Base-by-base conservation (phyloP, 2,329 filamentous ascomycete genomes). In the Dactylonectria estremocensis region DNA sequence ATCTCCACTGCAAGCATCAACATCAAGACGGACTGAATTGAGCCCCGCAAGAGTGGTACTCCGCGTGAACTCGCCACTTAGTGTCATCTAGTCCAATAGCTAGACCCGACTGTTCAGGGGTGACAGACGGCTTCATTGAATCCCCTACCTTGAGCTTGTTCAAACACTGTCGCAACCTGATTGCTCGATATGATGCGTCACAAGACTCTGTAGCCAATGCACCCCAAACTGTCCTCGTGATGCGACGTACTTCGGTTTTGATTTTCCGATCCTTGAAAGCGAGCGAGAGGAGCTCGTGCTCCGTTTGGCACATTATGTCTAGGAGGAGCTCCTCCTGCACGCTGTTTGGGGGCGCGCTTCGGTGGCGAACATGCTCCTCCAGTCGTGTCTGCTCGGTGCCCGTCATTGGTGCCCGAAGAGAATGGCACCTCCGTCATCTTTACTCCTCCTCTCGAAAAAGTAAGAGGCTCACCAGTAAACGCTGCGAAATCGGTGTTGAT, bases 291-390 rank as follows among this genome's bases (percentile, higher is more conserved):
- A 63, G 60, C 60, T 63, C 60, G 52, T 35, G 52, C 22, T 46
- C 49, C 40, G 33, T 22, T 61, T 43, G 58, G 35, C 11, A 13
- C 33, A 10, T 28, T 13, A n/a, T n/a, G n/a, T n/a, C n/a, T n/a
- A 52, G 52, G 60, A 63, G 60, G 60, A 63, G 60, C 60, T 63
- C 60, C 60, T 28, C 60, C 35, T 31, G 31, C 20, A n/a, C 49
- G 6, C 24, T 46, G 9, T 45, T 46, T 53, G 28, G 40, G 45
- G 33, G 35, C 22, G 7, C 33, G 3, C 5, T 45, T 31, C 11
- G 24, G 49, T 40, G 45, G 31, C 43, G 58, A 31, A 18, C n/a
- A 46, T 61, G 58, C 58, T 61, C 58, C 58, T 61, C 58, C 60
- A 31, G n/a, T 18, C 40, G 8, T 33, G 16, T 20, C 8, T 4